Base-by-base conservation (phyloP, 805 yeast species). In the Wickerhamia fluorescens region DNA sequence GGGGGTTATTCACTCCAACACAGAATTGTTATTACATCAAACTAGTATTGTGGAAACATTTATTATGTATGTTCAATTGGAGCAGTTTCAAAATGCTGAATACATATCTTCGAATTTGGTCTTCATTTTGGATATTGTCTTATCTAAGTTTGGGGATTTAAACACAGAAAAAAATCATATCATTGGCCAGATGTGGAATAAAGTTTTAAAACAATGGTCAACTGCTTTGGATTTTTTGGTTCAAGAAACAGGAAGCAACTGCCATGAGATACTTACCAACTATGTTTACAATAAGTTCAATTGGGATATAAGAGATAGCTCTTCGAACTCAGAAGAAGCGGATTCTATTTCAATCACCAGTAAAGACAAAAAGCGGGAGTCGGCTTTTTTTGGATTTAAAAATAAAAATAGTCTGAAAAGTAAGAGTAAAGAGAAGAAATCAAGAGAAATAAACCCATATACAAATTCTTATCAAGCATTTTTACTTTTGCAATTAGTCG, bases 41-140 rank as follows among this genome's bases (percentile, higher is more conserved):
- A 38, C 51, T 1, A 58, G 66, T 9, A 33, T 53, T 2, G 44
- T 50, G 6, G 66, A 61, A 36, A 30, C 65, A 0, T 27, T 63
- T 11, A 42, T 62, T 5, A 37, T 58, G 23, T 62, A 59, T 33
- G 37, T 59, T 19, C 68, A 63, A 38, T 44, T 64, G 11, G 63
- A 60, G 33, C 64, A 56, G 36, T 53, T 61, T 27, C 68, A 60
- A 31, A 47, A 57, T 28, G 40, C 52, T 1, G 65, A 60, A n/a
- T 63, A 42, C 30, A 46, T 61, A 17, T 41, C 67, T 0, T 24
- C 30, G 5, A 54, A 53, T 16, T 30, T 61, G 16, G 24, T 42
- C 3, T 27, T 15, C 4, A 50, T 61, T 23, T 31, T 64, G 16
- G 65, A 59, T 27, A 20, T 28, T 3, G 47, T 60, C 2, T 43